Percentiles rank a stretch among this genome's conserved stretches.
phyloP scores from a whole-genome alignment of 1,284 basidiomycete genomes.

The Meripilus lineatus region DNA sequence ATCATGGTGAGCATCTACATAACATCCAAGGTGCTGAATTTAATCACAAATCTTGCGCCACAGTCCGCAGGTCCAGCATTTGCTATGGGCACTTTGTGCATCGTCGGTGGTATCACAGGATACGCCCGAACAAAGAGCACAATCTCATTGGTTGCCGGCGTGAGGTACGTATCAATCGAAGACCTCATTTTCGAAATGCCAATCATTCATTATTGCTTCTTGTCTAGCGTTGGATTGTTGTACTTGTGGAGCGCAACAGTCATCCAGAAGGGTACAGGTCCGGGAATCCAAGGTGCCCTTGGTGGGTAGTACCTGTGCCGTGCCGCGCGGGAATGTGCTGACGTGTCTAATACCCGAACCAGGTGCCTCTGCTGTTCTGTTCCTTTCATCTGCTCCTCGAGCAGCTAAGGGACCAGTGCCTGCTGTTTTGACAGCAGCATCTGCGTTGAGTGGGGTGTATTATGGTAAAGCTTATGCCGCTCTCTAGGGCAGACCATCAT shows the following conservation, averaged over 20 bases:
- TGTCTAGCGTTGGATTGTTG: conserved; percentile 62
- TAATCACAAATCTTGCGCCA: too few species aligned
- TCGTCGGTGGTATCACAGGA: conserved; percentile 72
- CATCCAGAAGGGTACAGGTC: conserved; percentile 66
- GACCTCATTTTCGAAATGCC: not conserved
- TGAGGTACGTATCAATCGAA: conserved; percentile 54
- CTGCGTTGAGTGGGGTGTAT: conserved; percentile 58
- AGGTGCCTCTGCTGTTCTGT: conserved; percentile 75
- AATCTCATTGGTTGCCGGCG: conserved; percentile 77
- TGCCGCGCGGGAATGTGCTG: not conserved
- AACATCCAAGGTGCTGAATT: too few species aligned
- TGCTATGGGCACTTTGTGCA: conserved; percentile 73
- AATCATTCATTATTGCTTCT: too few species aligned
- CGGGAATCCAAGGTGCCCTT: conserved; percentile 72
- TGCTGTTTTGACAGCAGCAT: conserved; percentile 57
- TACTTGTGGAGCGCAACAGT: conserved; percentile 73
- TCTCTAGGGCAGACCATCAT: conserved; percentile 11
- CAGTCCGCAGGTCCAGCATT: conserved; percentile 82
- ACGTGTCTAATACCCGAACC: conserved; percentile 6
- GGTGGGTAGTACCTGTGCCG: conserved; percentile 40
- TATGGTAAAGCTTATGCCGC: conserved; percentile 63
- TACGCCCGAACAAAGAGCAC: conserved; percentile 66
- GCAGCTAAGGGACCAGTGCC: conserved; percentile 76
- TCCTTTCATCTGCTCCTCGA: conserved; percentile 77
- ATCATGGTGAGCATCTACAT: too few species aligned